Percentiles rank a stretch among this genome's conserved stretches.
Conservation (phyloP, 2,329 filamentous ascomycete species). For the Ampelomyces quisqualis region DNA sequence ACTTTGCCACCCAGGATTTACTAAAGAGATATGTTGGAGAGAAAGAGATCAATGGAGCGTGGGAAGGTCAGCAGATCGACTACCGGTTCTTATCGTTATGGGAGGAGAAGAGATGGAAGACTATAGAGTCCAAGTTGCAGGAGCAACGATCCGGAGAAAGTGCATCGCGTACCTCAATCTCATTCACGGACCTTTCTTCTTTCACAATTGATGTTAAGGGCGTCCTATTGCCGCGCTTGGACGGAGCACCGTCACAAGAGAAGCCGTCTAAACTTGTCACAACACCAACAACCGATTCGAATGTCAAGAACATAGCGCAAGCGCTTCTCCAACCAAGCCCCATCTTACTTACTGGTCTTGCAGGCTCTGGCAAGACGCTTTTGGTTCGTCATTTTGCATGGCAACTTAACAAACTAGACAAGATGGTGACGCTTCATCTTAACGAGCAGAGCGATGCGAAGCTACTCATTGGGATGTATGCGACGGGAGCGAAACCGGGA, state of each 20-base stretch:
- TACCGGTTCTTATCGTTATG: constrained; percentile 70
- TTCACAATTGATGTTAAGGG: constrained; percentile 40
- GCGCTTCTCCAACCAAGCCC: constrained; percentile 69
- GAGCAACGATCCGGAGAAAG: constrained; percentile 3
- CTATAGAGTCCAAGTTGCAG: constrained; percentile 16
- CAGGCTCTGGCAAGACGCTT: constrained; percentile 89
- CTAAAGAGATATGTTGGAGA: constrained; percentile 65
- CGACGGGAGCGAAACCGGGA: constrained; percentile 81
- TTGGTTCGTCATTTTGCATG: constrained; percentile 79
- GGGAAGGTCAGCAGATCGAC: constrained; percentile 76
- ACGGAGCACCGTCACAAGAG: constrained; percentile 31
- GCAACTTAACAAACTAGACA: constrained; percentile 73
- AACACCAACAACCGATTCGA: constrained; percentile 71
- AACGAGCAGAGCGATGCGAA: constrained; percentile 99
- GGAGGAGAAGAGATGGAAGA: constrained; percentile 59
- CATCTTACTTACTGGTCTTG: constrained; percentile 75
- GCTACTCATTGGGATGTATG: constrained; percentile 90
- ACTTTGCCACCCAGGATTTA: constrained; percentile 73
- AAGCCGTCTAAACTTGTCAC: constrained; percentile 49
- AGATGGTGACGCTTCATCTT: constrained; percentile 90
- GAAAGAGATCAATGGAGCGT: constrained; percentile 64
- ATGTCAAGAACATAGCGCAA: constrained; percentile 68
- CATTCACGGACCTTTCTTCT: constrained; percentile 29
- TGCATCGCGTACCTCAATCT: background rate
- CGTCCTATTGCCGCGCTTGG: constrained; percentile 43